These are phyloP conservation scores for Hypomyces perniciosus DNA, from an alignment of 2,329 filamentous ascomycete species.

Conservation along the genomic window DNA sequence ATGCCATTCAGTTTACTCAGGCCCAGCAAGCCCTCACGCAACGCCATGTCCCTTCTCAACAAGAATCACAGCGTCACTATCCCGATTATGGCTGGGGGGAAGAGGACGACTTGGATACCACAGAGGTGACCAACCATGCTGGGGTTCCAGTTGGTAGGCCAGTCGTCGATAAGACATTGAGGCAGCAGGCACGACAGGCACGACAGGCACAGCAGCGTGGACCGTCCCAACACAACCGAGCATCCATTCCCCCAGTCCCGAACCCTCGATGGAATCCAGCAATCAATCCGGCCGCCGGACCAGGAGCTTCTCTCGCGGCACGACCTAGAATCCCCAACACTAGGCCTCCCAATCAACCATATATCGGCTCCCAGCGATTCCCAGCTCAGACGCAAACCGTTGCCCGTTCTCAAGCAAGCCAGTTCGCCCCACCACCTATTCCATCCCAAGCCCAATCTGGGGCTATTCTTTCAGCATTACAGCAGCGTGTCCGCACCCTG, in stretches of 20 bases:
- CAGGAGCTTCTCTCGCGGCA: constrained; percentile 12
- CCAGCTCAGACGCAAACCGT: constrained; percentile 24
- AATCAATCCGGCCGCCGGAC: constrained; percentile 21
- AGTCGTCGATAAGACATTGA: constrained; percentile 31
- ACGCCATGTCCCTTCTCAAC: constrained; percentile 16
- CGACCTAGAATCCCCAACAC: constrained; percentile 14
- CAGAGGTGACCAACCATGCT: constrained; percentile 48
- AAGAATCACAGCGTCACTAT: constrained; percentile 22
- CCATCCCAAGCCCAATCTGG: constrained; percentile 23
- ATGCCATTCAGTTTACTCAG: constrained; percentile 57
- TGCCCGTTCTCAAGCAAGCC: constrained; percentile 32
- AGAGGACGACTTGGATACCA: constrained; percentile 53
- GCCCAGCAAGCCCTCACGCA: constrained; percentile 27
- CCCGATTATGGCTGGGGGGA: constrained; percentile 42
- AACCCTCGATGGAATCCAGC: constrained; percentile 36
- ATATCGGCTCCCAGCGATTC: constrained; percentile 26
- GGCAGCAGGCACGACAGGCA: constrained; percentile 23
- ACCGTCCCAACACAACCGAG: constrained; percentile 18
- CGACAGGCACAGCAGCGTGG: constrained; percentile 13
- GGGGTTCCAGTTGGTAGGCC: constrained; percentile 33
- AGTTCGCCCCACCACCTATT: constrained; percentile 32
- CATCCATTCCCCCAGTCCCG: constrained; percentile 26
- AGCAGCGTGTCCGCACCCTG: constrained; percentile 47
- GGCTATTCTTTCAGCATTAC: constrained; percentile 40
- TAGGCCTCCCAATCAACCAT: constrained; percentile 17